Evolutionary conservation across 1,284 basidiomycete species (phyloP).

Genomic region (Phaffia rhodozyma): DNA sequence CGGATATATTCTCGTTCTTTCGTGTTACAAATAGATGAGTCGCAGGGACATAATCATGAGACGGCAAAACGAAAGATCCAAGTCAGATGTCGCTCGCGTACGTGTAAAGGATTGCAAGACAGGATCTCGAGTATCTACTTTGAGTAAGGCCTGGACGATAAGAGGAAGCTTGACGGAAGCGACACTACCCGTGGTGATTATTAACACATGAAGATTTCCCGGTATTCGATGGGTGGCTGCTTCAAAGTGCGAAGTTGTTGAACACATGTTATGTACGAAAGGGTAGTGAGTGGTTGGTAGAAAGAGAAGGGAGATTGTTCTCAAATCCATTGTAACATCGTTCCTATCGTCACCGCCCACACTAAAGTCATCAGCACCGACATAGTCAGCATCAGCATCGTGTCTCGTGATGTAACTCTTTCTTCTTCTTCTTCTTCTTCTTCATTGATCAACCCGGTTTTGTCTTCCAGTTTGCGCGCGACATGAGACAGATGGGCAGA

Average conservation of each 20-base stretch:
- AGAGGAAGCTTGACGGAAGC: slow-evolving; percentile 86
- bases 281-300: too few species aligned
- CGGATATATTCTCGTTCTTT: slow-evolving; percentile 61
- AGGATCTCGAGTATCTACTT: slow-evolving; percentile 41
- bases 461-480: too few species aligned
- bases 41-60: not conserved
- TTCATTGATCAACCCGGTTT: too few species aligned
- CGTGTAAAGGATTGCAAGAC: not conserved
- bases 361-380: too few species aligned
- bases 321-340: too few species aligned
- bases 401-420: too few species aligned
- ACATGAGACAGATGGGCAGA: too few species aligned
- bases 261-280: not conserved
- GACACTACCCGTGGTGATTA: slow-evolving; percentile 85
- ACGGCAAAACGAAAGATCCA: not conserved
- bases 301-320: too few species aligned
- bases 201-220: slow-evolving; percentile 50
- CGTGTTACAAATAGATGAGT: not conserved
- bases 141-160: slow-evolving; percentile 63
- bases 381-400: too few species aligned
- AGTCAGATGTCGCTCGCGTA: not conserved
- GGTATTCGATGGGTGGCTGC: not conserved
- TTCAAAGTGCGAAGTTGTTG: not conserved
- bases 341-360: too few species aligned
- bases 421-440: too few species aligned